Conservation (phyloP, 495 filamentous ascomycete genomes). For the Margaritispora aquatica region DNA sequence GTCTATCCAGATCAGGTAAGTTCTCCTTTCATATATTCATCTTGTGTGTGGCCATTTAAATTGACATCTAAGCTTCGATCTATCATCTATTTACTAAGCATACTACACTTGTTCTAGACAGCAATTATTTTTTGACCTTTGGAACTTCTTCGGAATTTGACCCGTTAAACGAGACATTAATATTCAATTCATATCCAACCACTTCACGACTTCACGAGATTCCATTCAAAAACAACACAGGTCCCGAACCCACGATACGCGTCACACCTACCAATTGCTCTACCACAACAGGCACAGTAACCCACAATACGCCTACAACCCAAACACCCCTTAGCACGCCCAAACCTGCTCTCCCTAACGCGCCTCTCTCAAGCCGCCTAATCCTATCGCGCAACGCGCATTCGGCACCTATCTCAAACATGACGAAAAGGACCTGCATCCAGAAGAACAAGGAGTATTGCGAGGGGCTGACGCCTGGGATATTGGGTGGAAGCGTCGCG, state of each 20-base stretch:
- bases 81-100: no score
- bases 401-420: not conserved
- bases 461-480: not conserved
- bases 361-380: not conserved
- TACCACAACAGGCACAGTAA: not conserved
- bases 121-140: no score
- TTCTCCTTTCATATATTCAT: no score
- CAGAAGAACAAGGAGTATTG: slow-evolving; percentile 3
- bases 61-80: no score
- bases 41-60: no score
- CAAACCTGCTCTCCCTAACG: not conserved
- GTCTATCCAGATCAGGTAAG: no score
- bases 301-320: not conserved
- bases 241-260: not conserved
- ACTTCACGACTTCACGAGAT: no score
- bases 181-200: no score
- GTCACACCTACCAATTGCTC: not conserved
- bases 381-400: not conserved
- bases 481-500: no score
- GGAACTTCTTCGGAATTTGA: no score
- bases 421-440: not conserved
- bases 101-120: no score
- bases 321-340: not conserved
- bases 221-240: not conserved
- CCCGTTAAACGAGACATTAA: no score